Evolutionary conservation across 306 rosid species (phyloP), one percentile per base, ranked within the genome.

Genomic region (Lathyrus sativus): DNA sequence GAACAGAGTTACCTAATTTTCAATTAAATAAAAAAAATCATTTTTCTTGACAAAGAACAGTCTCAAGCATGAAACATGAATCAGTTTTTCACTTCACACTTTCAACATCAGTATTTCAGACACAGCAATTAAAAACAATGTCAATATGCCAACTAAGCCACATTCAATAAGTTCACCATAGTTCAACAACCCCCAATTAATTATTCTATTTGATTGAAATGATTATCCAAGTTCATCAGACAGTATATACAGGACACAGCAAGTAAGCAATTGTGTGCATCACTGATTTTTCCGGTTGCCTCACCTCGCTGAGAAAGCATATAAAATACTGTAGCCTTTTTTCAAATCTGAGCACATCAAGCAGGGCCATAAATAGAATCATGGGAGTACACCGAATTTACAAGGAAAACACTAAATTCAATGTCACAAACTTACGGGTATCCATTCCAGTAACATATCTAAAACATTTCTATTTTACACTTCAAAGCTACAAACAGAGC

Each of bases 401-500:
- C 67, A 39, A 64, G 44, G 22, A 66, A 31, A 65, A 18, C 28
- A 59, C 77, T 5, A 68, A 73, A 68, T 39, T 45, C 15, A 54
- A 19, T 70, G 61, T 41, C 68, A 58, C 45, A 70, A 73, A 29
- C 46, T 71, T 66, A 41, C 70, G 72, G 50, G 73, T 51, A 69
- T 73, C 79, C 76, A 76, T 65, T 81, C 77, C 51, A 48, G 71
- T 51, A 70, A 77, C 56, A 70, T 50, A 74, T 74, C 82, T 70
- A 81, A 68, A 22, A 43, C 63, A 63, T 65, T 57, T 70, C 7
- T 13, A 70, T 62, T 61, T 74, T 74, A 74, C 80, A 78, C 42
- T 69, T 74, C 15, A 65, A 72, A 70, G 63, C 83, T 79, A 74
- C 79, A 19, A 19, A 19, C 22, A 70, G 29, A 77, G 69, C 48